Base-by-base conservation (phyloP, 2,329 filamentous ascomycete genomes). In the Penicillium capsulatum region DNA sequence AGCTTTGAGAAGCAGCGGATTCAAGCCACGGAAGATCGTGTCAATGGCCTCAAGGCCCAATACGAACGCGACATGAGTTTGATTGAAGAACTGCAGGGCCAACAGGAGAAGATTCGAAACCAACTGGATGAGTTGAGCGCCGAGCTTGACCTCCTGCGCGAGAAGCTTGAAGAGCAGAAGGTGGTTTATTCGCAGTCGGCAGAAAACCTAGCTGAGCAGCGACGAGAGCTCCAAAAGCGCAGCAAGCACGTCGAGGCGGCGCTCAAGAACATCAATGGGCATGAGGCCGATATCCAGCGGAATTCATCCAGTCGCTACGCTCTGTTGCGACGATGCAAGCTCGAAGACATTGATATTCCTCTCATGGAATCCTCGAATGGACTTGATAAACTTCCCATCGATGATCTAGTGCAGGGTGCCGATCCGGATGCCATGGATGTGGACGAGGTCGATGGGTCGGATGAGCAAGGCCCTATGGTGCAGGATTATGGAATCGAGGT, bases 381-480 rank as follows among this genome's bases (percentile, higher is more conserved):
- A 5, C 73, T 98, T 16, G 88, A 94, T 55, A 79, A 83, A 48
- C 74, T 98, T 36, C 92, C 92, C 3, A 88, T 94, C 55, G 87
- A 94, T 59, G 89, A 95, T 46, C 69, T 94, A 29, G 71, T 87
- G 30, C 81, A 83, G 42, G 77, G 65, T 34, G 64, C 80, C 39
- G 88, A 95, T 57, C 79, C 83, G 1, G 89, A 96, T 59, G 84
- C 84, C 3, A 96, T 97, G 90, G 91, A 97, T 50, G 72, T 97
- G 14, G 92, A 97, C 48, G 86, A 86, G 39, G 66, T 68, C 28
- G 68, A 71, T 31, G 59, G 58, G 7, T 67, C 69, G 17, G 62
- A 60, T 20, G 75, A 81, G 10, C 26, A 28, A 59, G 74, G 77
- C 34, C 77, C 83, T 36, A 77, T 81, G 26, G 76, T 91, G 47